Percentiles rank a stretch among this genome's conserved stretches.
Evolutionary conservation across 2,329 filamentous ascomycete genomes (phyloP).

Genomic region (Aureobasidium musti): DNA sequence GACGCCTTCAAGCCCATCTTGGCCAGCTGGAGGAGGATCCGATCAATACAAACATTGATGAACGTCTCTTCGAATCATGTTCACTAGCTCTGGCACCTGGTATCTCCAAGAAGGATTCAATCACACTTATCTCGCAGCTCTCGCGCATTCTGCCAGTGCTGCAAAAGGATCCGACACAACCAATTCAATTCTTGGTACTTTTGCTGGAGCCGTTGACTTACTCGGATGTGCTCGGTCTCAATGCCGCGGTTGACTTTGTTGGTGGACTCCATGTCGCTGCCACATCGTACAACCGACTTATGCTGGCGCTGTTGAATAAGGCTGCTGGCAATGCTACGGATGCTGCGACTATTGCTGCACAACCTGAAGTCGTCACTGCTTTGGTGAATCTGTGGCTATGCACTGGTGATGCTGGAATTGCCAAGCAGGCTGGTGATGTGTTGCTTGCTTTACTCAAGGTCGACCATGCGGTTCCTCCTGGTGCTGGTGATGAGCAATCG

Average conservation of each 20-base stretch:
- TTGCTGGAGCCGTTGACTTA: slow-evolving; percentile 54
- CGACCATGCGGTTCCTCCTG: slow-evolving; percentile 45
- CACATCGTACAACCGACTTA: slow-evolving; percentile 56
- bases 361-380: slow-evolving; percentile 56
- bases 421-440: slow-evolving; percentile 56
- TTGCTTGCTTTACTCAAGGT: slow-evolving; percentile 56
- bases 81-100: slow-evolving; percentile 49
- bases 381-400: slow-evolving; percentile 62
- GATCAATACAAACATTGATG: slow-evolving; percentile 48
- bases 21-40: slow-evolving; percentile 49
- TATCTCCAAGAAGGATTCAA: slow-evolving; percentile 39
- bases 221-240: slow-evolving; percentile 51
- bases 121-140: slow-evolving; percentile 49
- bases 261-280: slow-evolving; percentile 56
- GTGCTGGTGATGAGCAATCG: slow-evolving; percentile 38
- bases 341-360: slow-evolving; percentile 60
- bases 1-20: slow-evolving; percentile 47
- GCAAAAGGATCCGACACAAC: slow-evolving; percentile 59
- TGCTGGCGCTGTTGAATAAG: slow-evolving; percentile 59
- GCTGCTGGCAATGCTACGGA: slow-evolving; percentile 55
- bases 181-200: slow-evolving; percentile 56
- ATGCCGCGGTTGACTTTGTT: slow-evolving; percentile 56
- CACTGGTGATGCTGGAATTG: slow-evolving; percentile 57
- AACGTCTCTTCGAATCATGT: slow-evolving; percentile 54
- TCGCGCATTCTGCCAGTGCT: slow-evolving; percentile 55